Evolutionary conservation across 345 rosid species (phyloP).

Genomic region (Ricinus communis): DNA sequence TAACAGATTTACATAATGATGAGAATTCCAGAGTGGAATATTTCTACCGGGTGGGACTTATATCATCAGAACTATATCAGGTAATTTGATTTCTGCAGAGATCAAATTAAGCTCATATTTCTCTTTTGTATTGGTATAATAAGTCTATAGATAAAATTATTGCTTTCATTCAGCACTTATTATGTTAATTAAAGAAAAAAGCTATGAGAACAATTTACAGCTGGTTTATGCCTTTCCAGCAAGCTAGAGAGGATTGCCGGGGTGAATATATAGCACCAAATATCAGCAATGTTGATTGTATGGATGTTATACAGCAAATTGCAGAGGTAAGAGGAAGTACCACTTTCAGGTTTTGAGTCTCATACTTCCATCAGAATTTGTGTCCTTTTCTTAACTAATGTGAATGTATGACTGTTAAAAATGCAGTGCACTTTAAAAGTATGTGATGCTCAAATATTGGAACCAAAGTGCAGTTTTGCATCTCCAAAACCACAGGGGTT

Average conservation of each 20-base stretch:
- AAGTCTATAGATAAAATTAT: too few species aligned
- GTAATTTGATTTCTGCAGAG: not conserved
- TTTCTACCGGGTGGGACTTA: slow-evolving; percentile 24
- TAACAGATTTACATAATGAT: slow-evolving; percentile 21
- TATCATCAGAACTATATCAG: slow-evolving; percentile 24
- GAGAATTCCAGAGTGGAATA: slow-evolving; percentile 27
- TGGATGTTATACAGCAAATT: slow-evolving; percentile 5
- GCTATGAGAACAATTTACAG: not conserved
- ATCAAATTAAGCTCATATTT: not conserved
- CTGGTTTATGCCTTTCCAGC: slow-evolving; percentile 5
- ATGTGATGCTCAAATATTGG: slow-evolving; percentile 22
- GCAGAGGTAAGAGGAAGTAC: slow-evolving; percentile 9
- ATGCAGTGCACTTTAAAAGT: slow-evolving; percentile 27
- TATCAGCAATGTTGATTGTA: slow-evolving; percentile 3
- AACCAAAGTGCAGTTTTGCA: slow-evolving; percentile 27
- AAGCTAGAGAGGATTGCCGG: not conserved
- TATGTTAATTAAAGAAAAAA: not conserved
- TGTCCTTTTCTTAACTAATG: not conserved
- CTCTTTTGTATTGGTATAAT: too few species aligned
- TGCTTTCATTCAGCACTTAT: not conserved
- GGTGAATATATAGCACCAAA: slow-evolving; percentile 14
- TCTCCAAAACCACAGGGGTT: slow-evolving; percentile 28
- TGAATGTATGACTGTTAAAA: not conserved
- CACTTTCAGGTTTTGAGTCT: not conserved
- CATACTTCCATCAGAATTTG: not conserved